Evolutionary conservation across 257 asterid genomes (phyloP).

Genomic region (Plectranthus barbatus): DNA sequence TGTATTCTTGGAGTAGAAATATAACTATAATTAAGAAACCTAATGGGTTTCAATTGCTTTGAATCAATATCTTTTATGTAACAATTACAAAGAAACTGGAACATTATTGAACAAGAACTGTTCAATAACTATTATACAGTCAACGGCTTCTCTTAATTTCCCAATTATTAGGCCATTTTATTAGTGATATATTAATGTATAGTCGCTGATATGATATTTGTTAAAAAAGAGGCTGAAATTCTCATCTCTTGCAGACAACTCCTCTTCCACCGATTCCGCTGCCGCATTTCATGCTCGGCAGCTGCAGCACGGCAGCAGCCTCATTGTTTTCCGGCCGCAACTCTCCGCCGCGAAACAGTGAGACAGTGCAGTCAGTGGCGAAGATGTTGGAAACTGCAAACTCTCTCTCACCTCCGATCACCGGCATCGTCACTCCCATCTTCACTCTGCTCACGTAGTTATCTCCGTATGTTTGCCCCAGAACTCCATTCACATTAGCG

Average conservation of each 20-base stretch:
- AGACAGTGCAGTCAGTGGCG: constrained; percentile 35
- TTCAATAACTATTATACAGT: too few species aligned
- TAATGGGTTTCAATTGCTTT: too few species aligned
- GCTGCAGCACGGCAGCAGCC: constrained; percentile 13
- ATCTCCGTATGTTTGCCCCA: constrained; percentile 59
- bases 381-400: constrained; percentile 33
- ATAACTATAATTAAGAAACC: too few species aligned
- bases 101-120: too few species aligned
- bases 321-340: background rate
- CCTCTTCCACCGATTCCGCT: constrained; percentile 41
- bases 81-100: too few species aligned
- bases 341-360: constrained; percentile 23
- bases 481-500: constrained; percentile 37
- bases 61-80: too few species aligned
- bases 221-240: background rate
- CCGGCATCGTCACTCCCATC: constrained; percentile 47
- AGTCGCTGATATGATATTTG: too few species aligned
- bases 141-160: too few species aligned
- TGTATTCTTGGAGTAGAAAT: too few species aligned
- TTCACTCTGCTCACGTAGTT: constrained; percentile 43
- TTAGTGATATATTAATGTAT: too few species aligned
- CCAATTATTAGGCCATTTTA: too few species aligned
- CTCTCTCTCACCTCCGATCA: constrained; percentile 49
- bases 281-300: constrained; percentile 35
- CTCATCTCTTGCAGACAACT: constrained; percentile 38